phyloP scores from a whole-genome alignment of 2,329 filamentous ascomycete genomes.

The Pseudocercospora vitis region DNA sequence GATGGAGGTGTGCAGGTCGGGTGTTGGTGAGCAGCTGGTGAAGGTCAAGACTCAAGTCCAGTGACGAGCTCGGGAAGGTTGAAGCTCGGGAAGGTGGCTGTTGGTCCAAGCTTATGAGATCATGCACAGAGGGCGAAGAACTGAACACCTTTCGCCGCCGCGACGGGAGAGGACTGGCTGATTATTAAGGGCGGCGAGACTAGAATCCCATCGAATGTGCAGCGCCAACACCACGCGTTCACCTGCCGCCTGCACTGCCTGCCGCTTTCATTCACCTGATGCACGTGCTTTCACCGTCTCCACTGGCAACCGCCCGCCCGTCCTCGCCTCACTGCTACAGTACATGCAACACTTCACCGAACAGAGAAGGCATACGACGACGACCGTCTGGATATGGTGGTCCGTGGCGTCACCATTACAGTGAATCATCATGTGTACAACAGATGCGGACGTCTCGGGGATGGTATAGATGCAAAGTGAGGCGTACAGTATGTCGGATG shows the following conservation, averaged over 20 bases:
- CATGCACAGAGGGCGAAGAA: background rate
- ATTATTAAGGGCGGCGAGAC: background rate
- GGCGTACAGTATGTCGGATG: slow-evolving; percentile 3
- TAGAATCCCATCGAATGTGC: background rate
- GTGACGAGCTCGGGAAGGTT: slow-evolving; percentile 3
- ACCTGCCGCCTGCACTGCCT: slow-evolving; percentile 2
- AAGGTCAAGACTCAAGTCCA: no score
- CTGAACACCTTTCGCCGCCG: slow-evolving; percentile 1
- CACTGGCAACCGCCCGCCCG: slow-evolving; percentile 1
- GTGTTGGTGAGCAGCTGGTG: background rate
- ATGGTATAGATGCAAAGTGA: slow-evolving; percentile 6
- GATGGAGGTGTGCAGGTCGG: background rate
- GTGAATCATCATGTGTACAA: slow-evolving; percentile 5
- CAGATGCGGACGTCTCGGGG: background rate
- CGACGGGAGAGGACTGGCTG: no score
- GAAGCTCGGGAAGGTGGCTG: background rate
- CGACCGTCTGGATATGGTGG: background rate
- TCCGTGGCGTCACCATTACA: slow-evolving; percentile 1
- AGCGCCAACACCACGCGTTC: background rate
- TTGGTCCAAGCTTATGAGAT: no score
- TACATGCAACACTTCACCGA: background rate
- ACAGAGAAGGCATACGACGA: background rate
- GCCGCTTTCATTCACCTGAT: background rate
- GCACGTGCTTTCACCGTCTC: slow-evolving; percentile 5
- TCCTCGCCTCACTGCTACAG: background rate